phyloP scores from a whole-genome alignment of 192 early-diverging fungal genomes.

The Backusella westeae region DNA sequence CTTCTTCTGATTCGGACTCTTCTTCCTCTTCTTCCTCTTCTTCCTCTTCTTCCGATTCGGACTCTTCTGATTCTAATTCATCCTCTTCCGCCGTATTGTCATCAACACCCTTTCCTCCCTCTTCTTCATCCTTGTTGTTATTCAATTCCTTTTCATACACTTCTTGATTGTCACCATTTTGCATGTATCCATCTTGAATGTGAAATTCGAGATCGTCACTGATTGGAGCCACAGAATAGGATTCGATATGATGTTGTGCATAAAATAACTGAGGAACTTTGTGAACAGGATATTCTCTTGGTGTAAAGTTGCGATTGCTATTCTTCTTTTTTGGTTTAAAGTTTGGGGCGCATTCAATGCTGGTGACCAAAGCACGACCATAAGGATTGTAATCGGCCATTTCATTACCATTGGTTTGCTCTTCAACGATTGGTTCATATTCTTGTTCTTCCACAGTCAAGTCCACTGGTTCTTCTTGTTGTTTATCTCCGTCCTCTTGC shows the following conservation, averaged over 20 bases:
- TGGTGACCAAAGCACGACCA: constrained; percentile 6
- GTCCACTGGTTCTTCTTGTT: background rate
- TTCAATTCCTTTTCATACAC: background rate
- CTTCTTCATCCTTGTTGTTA: background rate
- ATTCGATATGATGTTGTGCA: background rate
- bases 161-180: background rate
- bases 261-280: background rate
- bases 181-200: background rate
- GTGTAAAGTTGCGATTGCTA: background rate
- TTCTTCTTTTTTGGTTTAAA: background rate
- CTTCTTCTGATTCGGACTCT: background rate
- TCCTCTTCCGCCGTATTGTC: background rate
- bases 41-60: background rate
- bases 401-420: no score
- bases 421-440: no score
- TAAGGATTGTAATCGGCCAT: background rate
- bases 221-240: background rate
- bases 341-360: background rate
- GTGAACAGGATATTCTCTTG: constrained; percentile 10
- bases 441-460: background rate
- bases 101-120: no score
- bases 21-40: background rate
- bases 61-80: background rate
- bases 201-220: background rate
- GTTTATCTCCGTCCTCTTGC: background rate